phyloP scores from a whole-genome alignment of 371 early-diverging fungal species.

The Mortierella sp. region DNA sequence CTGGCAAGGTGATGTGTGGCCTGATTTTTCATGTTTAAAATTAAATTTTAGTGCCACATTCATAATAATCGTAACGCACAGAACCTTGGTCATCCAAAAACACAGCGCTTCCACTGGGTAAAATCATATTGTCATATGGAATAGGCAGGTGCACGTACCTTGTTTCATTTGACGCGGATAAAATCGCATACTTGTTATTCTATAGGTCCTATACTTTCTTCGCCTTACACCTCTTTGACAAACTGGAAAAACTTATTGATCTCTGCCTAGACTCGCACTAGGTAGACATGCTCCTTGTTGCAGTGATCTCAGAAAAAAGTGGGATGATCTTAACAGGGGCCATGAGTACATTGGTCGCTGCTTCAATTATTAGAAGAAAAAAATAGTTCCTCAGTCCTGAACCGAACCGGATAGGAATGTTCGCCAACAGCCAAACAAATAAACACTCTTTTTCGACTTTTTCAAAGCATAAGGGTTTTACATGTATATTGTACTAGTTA shows the following conservation, averaged over 20 bases:
- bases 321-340: conserved; percentile 10
- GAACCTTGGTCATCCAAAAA: too few relatives aligned
- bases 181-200: neutral
- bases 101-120: too few relatives aligned
- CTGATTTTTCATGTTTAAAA: conserved; percentile 26
- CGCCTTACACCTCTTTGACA: too few relatives aligned
- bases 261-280: too few relatives aligned
- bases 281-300: too few relatives aligned
- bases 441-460: neutral
- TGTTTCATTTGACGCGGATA: neutral
- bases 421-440: conserved; percentile 22
- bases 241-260: too few relatives aligned
- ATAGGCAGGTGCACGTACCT: too few relatives aligned
- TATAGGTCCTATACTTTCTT: too few relatives aligned
- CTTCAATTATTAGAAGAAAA: neutral
- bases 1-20: conserved; percentile 18
- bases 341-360: neutral
- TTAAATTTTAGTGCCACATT: too few relatives aligned
- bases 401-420: conserved; percentile 21
- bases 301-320: conserved; percentile 1
- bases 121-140: too few relatives aligned
- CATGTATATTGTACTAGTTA: neutral
- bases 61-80: neutral
- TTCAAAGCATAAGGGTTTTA: neutral
- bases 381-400: neutral